Percentiles rank a stretch among this genome's conserved stretches.
Conservation (phyloP, 768 basidiomycete species). For the Lentinula edodes region DNA sequence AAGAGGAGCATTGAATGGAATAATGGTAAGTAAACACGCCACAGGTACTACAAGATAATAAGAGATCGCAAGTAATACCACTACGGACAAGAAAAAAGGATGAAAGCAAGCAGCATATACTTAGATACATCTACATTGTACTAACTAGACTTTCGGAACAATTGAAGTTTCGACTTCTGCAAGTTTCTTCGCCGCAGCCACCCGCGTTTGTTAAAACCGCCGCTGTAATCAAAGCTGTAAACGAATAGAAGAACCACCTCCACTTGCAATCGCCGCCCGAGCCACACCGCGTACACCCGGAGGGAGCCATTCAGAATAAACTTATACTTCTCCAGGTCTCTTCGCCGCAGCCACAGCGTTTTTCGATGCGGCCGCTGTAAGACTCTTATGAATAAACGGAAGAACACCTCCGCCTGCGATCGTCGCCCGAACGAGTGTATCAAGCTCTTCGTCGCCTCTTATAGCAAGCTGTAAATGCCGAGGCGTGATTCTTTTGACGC, state of each 20-base stretch:
- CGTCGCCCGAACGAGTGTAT: constrained; percentile 88
- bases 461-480: constrained; percentile 95
- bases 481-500: constrained; percentile 94
- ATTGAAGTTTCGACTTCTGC: too few species aligned
- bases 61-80: too few species aligned
- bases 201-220: too few species aligned
- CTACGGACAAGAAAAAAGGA: too few species aligned
- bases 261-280: too few species aligned
- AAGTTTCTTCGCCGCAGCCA: too few species aligned
- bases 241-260: too few species aligned
- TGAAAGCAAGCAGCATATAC: too few species aligned
- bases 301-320: neutral
- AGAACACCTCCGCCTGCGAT: constrained; percentile 88
- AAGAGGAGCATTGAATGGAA: neutral
- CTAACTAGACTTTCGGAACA: too few species aligned
- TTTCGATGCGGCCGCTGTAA: constrained; percentile 35
- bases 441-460: constrained; percentile 96
- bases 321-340: constrained; percentile 29
- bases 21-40: neutral
- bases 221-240: too few species aligned
- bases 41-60: too few species aligned
- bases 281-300: neutral
- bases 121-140: too few species aligned
- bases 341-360: constrained; percentile 41
- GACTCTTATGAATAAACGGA: constrained; percentile 84